Percentiles rank a stretch among this genome's conserved stretches.
phyloP scores from a whole-genome alignment of 495 filamentous ascomycete species.

The Penicillium daleae region DNA sequence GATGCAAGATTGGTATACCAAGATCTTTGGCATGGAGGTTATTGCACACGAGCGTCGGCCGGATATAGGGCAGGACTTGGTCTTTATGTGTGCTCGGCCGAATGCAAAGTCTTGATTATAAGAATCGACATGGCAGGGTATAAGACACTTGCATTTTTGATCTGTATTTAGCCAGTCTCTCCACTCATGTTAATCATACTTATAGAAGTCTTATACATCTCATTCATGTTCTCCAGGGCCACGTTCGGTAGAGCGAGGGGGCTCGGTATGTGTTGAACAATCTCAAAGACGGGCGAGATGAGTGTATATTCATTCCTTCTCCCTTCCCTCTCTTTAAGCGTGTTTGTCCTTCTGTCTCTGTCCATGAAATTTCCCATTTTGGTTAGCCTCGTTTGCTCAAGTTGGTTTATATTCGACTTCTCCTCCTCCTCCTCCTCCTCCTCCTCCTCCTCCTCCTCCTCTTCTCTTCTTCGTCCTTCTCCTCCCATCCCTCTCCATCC shows the following conservation, averaged over 20 bases:
- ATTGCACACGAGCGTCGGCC: constrained; percentile 33
- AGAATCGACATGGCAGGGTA: not conserved
- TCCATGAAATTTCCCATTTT: not conserved
- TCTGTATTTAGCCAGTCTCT: not conserved
- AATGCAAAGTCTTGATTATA: constrained; percentile 9
- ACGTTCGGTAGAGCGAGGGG: not conserved
- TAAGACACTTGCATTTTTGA: too few species aligned
- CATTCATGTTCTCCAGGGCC: not conserved
- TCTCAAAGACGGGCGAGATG: not conserved
- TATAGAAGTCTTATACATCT: not conserved
- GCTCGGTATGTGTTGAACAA: not conserved
- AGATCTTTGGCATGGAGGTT: constrained; percentile 49
- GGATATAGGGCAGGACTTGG: constrained; percentile 27
- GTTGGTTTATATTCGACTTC: not conserved
- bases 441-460: not conserved
- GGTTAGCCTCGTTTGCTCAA: not conserved
- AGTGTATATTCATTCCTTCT: not conserved
- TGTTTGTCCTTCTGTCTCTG: not conserved
- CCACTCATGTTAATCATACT: not conserved
- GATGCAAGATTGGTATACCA: constrained; percentile 50
- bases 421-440: not conserved
- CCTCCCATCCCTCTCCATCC: not conserved
- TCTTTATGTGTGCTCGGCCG: constrained; percentile 32
- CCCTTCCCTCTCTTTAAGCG: not conserved
- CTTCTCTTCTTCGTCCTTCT: not conserved